Evolutionary conservation across 495 filamentous ascomycete genomes (phyloP).

Genomic region (Cladorrhinum samala): DNA sequence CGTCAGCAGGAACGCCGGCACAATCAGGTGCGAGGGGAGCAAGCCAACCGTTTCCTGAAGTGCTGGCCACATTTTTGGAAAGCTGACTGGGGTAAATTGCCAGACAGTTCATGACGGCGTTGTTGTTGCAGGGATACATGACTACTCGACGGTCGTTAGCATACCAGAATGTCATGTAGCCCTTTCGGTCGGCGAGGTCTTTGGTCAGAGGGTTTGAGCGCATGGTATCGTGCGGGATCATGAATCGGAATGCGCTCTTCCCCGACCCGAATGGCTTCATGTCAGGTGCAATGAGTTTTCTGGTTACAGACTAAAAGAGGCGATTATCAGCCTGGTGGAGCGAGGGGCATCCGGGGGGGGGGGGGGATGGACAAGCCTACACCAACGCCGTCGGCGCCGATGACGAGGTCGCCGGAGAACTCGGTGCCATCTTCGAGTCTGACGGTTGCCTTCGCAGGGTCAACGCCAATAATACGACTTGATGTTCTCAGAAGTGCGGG

Average conservation of each 20-base stretch:
- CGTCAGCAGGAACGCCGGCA: no score
- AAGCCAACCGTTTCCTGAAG: conserved; percentile 3
- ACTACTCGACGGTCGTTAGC: conserved; percentile 44
- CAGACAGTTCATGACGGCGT: conserved; percentile 52
- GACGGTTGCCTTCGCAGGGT: conserved; percentile 37
- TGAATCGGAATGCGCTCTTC: conserved; percentile 55
- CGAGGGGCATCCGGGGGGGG: no score
- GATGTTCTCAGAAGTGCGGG: conserved; percentile 7
- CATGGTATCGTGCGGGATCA: conserved; percentile 40
- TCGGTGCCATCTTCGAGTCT: conserved; percentile 35
- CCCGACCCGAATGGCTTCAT: conserved; percentile 26
- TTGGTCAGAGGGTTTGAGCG: conserved; percentile 40
- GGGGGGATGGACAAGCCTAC: conserved; percentile 15
- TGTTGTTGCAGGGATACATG: conserved; percentile 50
- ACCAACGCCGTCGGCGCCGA: conserved; percentile 34
- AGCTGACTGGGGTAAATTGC: conserved; percentile 47
- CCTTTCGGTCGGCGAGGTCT: conserved; percentile 28
- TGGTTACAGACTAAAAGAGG: conserved; percentile 11
- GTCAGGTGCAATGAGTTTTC: background rate
- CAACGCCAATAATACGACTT: conserved; percentile 32
- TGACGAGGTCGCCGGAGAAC: conserved; percentile 28
- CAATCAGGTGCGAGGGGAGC: background rate
- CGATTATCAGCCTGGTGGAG: conserved; percentile 11
- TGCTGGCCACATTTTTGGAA: conserved; percentile 14
- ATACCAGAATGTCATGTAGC: conserved; percentile 45